Percentiles rank a stretch among this genome's conserved stretches.
Conservation (phyloP, 192 early-diverging fungal species). For the Entomortierella chlamydospora region DNA sequence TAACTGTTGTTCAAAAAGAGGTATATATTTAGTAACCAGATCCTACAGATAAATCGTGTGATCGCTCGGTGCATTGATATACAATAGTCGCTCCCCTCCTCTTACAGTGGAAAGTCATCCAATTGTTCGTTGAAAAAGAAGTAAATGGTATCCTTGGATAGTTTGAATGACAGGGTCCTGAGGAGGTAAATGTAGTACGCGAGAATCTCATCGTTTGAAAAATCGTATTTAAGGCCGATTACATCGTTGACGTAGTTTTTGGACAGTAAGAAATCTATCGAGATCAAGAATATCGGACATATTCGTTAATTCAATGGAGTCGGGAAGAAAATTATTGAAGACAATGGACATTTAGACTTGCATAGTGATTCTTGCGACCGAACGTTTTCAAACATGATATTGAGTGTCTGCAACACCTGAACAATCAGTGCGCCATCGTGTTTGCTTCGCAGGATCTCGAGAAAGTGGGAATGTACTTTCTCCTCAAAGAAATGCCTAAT, state of each 20-base stretch:
- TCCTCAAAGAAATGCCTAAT: conserved; percentile 57
- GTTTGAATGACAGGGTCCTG: conserved; percentile 74
- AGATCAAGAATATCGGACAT: neutral
- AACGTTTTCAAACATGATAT: conserved; percentile 66
- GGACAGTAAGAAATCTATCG: conserved; percentile 70
- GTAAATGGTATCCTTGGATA: conserved; percentile 69
- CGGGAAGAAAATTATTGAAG: neutral
- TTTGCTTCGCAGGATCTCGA: conserved; percentile 53
- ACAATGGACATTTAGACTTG: neutral
- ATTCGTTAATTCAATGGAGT: neutral
- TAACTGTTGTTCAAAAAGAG: conserved; percentile 56
- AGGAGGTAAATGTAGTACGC: conserved; percentile 77
- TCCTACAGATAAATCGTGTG: too few species aligned
- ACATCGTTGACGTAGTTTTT: conserved; percentile 82
- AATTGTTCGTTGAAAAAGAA: conserved; percentile 73
- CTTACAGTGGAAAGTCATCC: conserved; percentile 57
- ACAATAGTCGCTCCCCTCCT: neutral
- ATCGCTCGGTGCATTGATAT: neutral
- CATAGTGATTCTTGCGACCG: conserved; percentile 58
- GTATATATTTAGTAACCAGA: neutral
- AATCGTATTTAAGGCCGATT: conserved; percentile 66
- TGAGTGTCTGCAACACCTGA: conserved; percentile 64
- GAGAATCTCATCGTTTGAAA: conserved; percentile 75
- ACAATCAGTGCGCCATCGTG: conserved; percentile 47
- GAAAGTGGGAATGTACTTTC: conserved; percentile 46